A percentile compares a stretch with the other conserved stretches of the same genome.
Conservation (phyloP, 306 rosid genomes). For the Cucurbita argyrosperma region DNA sequence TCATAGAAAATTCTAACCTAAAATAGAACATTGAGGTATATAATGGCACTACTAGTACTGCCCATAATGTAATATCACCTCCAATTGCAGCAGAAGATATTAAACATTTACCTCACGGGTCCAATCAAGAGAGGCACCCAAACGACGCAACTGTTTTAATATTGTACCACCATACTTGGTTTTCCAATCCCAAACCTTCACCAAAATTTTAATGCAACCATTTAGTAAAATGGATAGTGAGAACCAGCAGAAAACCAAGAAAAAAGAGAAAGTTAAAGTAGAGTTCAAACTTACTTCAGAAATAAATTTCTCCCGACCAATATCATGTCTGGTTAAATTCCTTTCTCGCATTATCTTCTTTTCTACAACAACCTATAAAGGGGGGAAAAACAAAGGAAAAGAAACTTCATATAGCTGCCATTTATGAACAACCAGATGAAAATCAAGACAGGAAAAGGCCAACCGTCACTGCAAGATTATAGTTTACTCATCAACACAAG, state of each 20-base stretch:
- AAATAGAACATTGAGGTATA: neutral
- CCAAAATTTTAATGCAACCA: conserved; percentile 8
- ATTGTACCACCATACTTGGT: conserved; percentile 71
- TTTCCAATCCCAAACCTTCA: conserved; percentile 96
- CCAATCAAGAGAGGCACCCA: conserved; percentile 97
- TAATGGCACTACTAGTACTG: neutral
- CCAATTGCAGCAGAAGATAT: neutral
- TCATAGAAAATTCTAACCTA: neutral
- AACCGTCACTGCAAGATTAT: neutral
- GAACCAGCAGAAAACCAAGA: neutral
- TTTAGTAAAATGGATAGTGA: conserved; percentile 4
- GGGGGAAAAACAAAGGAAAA: neutral
- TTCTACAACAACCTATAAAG: conserved; percentile 81
- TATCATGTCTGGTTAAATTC: conserved; percentile 57
- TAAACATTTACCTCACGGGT: conserved; percentile 65
- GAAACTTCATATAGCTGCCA: neutral
- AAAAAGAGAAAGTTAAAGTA: neutral
- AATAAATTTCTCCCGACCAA: conserved; percentile 69
- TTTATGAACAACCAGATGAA: neutral
- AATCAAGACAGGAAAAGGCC: neutral
- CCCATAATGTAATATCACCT: neutral
- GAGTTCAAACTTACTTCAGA: conserved; percentile 47
- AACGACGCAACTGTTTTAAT: conserved; percentile 61
- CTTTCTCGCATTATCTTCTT: conserved; percentile 85
- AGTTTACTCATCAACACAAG: neutral